These are phyloP conservation scores for Cladorrhinum sp. DNA, from an alignment of 2,329 filamentous ascomycete genomes.

Conservation along the genomic window DNA sequence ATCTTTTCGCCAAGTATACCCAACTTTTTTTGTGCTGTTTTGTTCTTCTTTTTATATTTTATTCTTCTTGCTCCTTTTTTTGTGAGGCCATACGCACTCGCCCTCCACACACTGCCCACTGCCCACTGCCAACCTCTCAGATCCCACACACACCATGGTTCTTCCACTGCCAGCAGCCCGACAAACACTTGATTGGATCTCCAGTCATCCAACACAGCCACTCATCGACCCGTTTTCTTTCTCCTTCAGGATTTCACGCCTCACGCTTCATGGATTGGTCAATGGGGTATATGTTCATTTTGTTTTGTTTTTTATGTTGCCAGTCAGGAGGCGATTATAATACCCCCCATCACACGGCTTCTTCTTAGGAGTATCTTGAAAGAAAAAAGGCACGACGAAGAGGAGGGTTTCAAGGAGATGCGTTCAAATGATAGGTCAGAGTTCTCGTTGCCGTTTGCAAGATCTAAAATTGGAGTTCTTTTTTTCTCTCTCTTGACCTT, in stretches of 20 bases:
- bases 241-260: background rate
- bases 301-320: background rate
- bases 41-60: background rate
- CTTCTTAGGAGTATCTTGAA: background rate
- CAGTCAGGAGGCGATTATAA: background rate
- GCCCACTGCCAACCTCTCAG: no score
- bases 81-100: background rate
- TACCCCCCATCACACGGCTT: background rate
- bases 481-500: background rate
- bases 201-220: background rate
- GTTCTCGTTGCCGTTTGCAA: background rate
- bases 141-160: no score
- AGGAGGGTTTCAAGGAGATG: background rate
- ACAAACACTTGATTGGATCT: no score
- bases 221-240: background rate
- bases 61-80: background rate
- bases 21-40: background rate
- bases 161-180: no score
- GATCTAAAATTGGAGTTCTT: background rate
- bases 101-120: background rate
- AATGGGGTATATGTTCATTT: background rate
- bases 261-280: background rate
- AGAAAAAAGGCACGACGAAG: background rate
- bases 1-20: constrained; percentile 5
- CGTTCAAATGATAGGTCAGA: background rate